Evolutionary conservation across 192 early-diverging fungal genomes (phyloP).

Genomic region (Chytriomyces confervae): DNA sequence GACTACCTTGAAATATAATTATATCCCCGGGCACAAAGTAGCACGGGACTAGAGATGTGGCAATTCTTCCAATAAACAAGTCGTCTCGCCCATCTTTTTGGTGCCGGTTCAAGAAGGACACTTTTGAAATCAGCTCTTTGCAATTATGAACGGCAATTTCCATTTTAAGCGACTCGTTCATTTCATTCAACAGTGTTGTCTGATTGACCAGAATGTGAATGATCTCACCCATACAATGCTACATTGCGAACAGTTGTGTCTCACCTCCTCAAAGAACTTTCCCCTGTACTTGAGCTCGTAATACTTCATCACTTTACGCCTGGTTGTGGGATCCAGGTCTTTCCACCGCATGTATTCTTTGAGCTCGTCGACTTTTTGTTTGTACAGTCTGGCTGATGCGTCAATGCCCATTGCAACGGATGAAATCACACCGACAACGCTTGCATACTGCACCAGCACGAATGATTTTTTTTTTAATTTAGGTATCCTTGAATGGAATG

Average conservation of each 20-base stretch:
- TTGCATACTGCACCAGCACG: constrained; percentile 10
- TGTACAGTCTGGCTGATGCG: constrained; percentile 34
- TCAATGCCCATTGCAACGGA: constrained; percentile 29
- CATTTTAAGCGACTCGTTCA: constrained; percentile 32
- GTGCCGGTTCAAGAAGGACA: constrained; percentile 38
- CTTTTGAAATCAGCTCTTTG: constrained; percentile 34
- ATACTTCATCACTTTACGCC: constrained; percentile 34
- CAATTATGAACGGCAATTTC: constrained; percentile 41
- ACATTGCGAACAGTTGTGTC: constrained; percentile 6
- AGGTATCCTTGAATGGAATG: neutral
- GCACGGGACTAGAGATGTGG: constrained; percentile 25
- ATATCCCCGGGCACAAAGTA: constrained; percentile 39
- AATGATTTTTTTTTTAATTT: neutral
- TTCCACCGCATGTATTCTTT: constrained; percentile 42
- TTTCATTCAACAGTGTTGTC: constrained; percentile 18
- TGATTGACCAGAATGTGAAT: neutral
- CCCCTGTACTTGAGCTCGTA: constrained; percentile 39
- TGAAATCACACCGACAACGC: constrained; percentile 32
- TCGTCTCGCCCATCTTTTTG: constrained; percentile 43
- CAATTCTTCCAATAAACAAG: constrained; percentile 34
- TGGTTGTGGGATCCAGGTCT: constrained; percentile 1
- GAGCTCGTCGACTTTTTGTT: constrained; percentile 45
- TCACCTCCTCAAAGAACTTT: constrained; percentile 38
- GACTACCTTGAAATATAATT: constrained; percentile 25
- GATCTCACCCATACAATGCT: neutral